Conservation (phyloP, 257 asterid species). For the Capsicum pubescens region DNA sequence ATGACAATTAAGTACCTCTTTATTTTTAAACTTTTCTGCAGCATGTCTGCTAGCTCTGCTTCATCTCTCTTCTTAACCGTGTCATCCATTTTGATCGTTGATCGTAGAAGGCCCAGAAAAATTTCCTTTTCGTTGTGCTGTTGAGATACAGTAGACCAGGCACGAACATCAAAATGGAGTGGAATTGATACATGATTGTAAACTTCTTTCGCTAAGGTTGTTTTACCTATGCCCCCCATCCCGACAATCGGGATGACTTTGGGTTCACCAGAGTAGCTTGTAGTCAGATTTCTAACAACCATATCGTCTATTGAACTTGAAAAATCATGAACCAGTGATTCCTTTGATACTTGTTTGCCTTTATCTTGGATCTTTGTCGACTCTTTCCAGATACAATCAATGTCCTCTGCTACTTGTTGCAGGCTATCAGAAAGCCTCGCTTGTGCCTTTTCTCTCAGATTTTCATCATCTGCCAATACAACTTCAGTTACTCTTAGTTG, state of each 20-base stretch:
- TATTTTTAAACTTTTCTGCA: background rate
- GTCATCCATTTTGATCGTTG: background rate
- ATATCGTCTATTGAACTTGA: background rate
- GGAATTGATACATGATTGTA: background rate
- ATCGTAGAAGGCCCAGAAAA: slow-evolving; percentile 4
- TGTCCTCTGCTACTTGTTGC: background rate
- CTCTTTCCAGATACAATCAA: background rate
- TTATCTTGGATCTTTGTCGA: background rate
- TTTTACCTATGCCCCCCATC: slow-evolving; percentile 20
- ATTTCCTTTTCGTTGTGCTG: background rate
- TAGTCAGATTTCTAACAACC: background rate
- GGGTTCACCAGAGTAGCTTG: background rate
- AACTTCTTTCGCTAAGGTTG: background rate
- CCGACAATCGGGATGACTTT: slow-evolving; percentile 23
- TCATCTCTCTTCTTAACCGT: background rate
- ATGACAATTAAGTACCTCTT: slow-evolving; percentile 27
- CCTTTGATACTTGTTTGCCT: background rate
- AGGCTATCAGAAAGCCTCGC: background rate
- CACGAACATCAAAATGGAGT: background rate
- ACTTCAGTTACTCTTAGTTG: background rate
- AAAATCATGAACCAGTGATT: background rate
- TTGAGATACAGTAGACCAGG: slow-evolving; percentile 21
- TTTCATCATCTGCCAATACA: no score
- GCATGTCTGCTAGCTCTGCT: background rate
- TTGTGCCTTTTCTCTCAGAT: background rate